Conservation (phyloP, 2,329 filamentous ascomycete genomes). For the Macrophomina pseudophaseolina region DNA sequence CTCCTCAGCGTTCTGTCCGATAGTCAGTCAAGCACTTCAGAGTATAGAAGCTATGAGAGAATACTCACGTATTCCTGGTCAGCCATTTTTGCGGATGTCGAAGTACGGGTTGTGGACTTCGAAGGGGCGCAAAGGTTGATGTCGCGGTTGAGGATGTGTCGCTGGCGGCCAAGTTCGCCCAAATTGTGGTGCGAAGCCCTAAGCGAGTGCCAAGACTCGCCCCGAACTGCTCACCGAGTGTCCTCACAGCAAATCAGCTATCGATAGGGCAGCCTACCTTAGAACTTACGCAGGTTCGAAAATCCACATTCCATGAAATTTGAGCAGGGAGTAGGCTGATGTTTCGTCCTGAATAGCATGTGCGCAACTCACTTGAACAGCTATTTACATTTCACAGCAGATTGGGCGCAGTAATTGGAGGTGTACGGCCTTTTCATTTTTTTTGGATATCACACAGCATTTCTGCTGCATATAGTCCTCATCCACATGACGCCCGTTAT, state of each 20-base stretch:
- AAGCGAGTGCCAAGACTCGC: constrained; percentile 27
- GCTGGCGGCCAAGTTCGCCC: constrained; percentile 20
- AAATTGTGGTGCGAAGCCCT: constrained; percentile 23
- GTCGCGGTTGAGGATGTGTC: constrained; percentile 42
- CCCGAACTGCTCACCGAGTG: constrained; percentile 11
- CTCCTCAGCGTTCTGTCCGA: constrained; percentile 85
- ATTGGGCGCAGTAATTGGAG: constrained; percentile 2
- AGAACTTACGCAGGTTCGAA: too few species aligned
- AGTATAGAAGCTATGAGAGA: constrained; percentile 26
- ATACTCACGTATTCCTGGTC: constrained; percentile 84
- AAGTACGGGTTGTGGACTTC: constrained; percentile 39
- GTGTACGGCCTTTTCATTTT: constrained; percentile 20
- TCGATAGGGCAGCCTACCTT: constrained; percentile 1
- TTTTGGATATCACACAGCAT: constrained; percentile 26
- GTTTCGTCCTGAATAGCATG: too few species aligned
- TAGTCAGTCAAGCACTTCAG: constrained; percentile 33
- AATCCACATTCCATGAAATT: not conserved
- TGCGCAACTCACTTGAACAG: too few species aligned
- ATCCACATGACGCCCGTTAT: constrained; percentile 16
- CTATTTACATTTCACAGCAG: not conserved
- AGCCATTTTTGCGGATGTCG: constrained; percentile 74
- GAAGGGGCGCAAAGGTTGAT: constrained; percentile 34
- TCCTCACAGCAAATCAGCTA: not conserved
- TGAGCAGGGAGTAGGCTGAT: too few species aligned
- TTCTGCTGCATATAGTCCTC: constrained; percentile 18